Percentiles rank a stretch among this genome's conserved stretches.
Evolutionary conservation across 495 filamentous ascomycete genomes (phyloP).

Genomic region (Penicillium roqueforti): DNA sequence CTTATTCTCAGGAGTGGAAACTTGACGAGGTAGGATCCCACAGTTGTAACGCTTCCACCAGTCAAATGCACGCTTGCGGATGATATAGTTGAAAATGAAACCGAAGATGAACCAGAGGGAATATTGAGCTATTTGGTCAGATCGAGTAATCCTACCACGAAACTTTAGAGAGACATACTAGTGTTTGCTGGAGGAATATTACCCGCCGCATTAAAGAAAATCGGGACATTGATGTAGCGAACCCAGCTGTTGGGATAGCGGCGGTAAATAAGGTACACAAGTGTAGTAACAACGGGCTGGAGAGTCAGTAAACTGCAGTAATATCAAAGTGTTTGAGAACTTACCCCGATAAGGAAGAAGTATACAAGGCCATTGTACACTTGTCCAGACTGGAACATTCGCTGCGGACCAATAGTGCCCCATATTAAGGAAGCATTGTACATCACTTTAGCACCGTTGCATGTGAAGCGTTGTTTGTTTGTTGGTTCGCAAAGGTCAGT

Average conservation of each 20-base stretch:
- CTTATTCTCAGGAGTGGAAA: background rate
- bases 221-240: constrained; percentile 39
- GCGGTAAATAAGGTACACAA: constrained; percentile 35
- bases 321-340: background rate
- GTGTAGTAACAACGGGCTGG: constrained; percentile 21
- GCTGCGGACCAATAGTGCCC: constrained; percentile 40
- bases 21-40: constrained; percentile 2
- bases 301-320: background rate
- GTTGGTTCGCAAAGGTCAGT: constrained; percentile 34
- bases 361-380: constrained; percentile 36
- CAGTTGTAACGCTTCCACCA: constrained; percentile 70
- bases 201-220: constrained; percentile 42
- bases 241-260: constrained; percentile 36
- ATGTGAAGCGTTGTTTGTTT: constrained; percentile 46
- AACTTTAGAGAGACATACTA: constrained; percentile 6
- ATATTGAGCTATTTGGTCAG: constrained; percentile 24
- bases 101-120: constrained; percentile 57
- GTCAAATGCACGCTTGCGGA: constrained; percentile 51
- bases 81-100: constrained; percentile 55
- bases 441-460: constrained; percentile 48
- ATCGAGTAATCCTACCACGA: background rate
- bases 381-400: constrained; percentile 38
- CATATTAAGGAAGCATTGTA: constrained; percentile 46
- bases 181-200: constrained; percentile 41
- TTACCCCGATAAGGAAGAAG: constrained; percentile 40